phyloP scores from a whole-genome alignment of 257 asterid genomes.

The Nicotiana knightiana region DNA sequence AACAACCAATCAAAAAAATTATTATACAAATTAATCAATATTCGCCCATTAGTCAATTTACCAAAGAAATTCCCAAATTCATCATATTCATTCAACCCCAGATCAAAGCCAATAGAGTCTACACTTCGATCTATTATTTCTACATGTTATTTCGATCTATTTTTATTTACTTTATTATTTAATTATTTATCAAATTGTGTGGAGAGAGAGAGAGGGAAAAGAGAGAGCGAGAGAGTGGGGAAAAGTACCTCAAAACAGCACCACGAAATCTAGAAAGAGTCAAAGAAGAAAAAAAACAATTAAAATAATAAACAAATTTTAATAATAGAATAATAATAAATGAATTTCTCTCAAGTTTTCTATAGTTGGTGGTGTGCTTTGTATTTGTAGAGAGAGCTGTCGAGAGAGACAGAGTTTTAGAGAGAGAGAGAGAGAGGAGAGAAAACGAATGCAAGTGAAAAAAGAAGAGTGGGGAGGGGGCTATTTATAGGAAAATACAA shows the following conservation, averaged over 20 bases:
- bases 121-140: neutral
- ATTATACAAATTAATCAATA: neutral
- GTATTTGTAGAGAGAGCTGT: neutral
- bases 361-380: neutral
- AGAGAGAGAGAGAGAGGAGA: neutral
- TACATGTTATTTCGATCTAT: neutral
- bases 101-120: neutral
- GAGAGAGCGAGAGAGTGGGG: neutral
- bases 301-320: neutral
- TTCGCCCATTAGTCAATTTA: neutral
- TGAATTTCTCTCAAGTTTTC: neutral
- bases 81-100: neutral
- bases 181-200: neutral
- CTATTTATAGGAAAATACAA: conserved; percentile 6
- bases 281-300: neutral
- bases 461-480: neutral
- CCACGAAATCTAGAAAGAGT: conserved; percentile 8
- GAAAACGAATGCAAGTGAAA: neutral
- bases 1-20: neutral
- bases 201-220: neutral
- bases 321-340: neutral
- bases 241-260: conserved; percentile 9
- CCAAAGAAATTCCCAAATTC: neutral
- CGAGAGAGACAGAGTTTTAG: neutral
- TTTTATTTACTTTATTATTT: neutral